Evolutionary conservation across 2,329 filamentous ascomycete species (phyloP), one percentile per base, ranked within the genome.

Genomic region (Exophiala lecanii-corni): DNA sequence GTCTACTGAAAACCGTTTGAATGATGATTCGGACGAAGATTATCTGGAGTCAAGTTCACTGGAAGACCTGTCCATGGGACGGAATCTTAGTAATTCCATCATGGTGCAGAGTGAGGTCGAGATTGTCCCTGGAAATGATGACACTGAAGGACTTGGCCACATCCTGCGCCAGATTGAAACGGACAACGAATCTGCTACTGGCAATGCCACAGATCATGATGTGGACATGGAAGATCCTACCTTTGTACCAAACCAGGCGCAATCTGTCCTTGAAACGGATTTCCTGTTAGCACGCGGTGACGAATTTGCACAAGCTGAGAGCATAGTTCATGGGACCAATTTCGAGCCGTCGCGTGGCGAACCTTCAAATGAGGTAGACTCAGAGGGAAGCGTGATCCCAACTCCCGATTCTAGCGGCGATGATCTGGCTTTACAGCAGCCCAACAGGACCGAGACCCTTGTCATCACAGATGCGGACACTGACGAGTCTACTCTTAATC

Each of bases 401-500:
- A 44, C 48, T 16, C 44, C 48, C 9, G 41, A 39, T 15, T 43
- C 44, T 9, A 47, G 41, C 6, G 31, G 47, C 34, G 31, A 33
- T 12, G 47, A 43, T 21, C 25, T 13, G 10, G n/a, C 23, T 13
- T n/a, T n/a, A n/a, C n/a, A n/a, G n/a, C n/a, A n/a, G n/a, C n/a
- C n/a, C n/a, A n/a, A n/a, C n/a, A n/a, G n/a, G n/a, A n/a, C n/a
- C n/a, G n/a, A n/a, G n/a, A n/a, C n/a, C n/a, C n/a, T n/a, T n/a
- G 28, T 13, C 15, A 9, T 13, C 15, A 18, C n/a, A 9, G 39
- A 21, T n/a, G 46, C 31, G 10, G 17, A 19, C 13, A 3, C 18
- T 13, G 16, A 3, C 4, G 30, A 35, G 16, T 13, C 18, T 20
- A 19, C 31, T 30, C 19, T n/a, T 36, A 19, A 12, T n/a, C 12